Evolutionary conservation across 495 filamentous ascomycete species (phyloP).

Genomic region (Neurospora sp.): DNA sequence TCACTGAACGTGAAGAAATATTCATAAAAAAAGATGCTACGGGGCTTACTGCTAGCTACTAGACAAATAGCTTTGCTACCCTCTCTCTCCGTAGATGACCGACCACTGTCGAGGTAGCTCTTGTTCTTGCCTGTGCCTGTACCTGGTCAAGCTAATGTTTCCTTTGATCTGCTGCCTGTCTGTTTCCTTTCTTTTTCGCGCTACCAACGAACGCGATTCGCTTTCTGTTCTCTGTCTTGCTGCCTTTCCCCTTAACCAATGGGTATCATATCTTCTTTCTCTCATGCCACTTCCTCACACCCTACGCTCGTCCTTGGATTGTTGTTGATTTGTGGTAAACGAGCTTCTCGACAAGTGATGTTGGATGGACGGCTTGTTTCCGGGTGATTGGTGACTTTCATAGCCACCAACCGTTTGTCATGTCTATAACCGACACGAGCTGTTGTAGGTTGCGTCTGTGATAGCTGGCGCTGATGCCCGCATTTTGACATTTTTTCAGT

Average conservation of each 20-base stretch:
- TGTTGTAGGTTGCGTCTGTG: not conserved
- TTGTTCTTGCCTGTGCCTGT: not conserved
- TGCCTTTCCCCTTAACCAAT: not conserved
- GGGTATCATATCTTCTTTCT: not conserved
- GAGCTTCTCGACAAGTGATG: not conserved
- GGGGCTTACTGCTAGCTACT: not conserved
- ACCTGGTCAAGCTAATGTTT: not conserved
- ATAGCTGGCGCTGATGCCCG: not conserved
- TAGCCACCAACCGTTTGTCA: not conserved
- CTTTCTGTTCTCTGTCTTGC: not conserved
- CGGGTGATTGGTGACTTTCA: not conserved
- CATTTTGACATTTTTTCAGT: slow-evolving; percentile 44
- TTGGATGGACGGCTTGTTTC: not conserved
- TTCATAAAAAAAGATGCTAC: not conserved
- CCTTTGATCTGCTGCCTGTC: not conserved
- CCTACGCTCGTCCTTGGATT: not conserved
- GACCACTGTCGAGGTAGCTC: not conserved
- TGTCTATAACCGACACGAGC: not conserved
- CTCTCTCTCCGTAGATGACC: not conserved
- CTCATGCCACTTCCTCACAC: not conserved
- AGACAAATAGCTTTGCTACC: not conserved
- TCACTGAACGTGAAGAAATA: not conserved
- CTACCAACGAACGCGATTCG: not conserved
- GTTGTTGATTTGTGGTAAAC: not conserved
- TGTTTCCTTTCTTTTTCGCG: not conserved